phyloP scores from a whole-genome alignment of 495 filamentous ascomycete genomes.

The Aspergillus asperescens region DNA sequence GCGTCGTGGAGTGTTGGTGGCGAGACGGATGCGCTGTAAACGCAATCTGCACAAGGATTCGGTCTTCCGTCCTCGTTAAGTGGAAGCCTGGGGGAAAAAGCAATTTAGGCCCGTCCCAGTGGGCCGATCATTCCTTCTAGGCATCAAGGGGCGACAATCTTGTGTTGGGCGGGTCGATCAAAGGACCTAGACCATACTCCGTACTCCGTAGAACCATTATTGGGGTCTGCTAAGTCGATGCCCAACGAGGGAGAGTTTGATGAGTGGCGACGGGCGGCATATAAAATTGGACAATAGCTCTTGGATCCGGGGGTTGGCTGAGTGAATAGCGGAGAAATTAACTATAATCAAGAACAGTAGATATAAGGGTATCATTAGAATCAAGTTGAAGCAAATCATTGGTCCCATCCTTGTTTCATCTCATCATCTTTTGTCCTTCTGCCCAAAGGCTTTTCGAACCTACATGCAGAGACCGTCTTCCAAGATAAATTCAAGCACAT shows the following conservation, averaged over 20 bases:
- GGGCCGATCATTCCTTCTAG: conserved; percentile 2
- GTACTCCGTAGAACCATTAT: no score
- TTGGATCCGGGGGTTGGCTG: not conserved
- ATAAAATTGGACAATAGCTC: conserved; percentile 1
- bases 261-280: not conserved
- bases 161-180: not conserved
- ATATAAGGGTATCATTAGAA: conserved; percentile 8
- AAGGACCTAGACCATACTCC: conserved; percentile 2
- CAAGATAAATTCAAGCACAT: conserved; percentile 17
- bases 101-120: not conserved
- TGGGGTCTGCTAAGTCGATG: not conserved
- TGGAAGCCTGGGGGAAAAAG: conserved; percentile 3
- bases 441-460: conserved; percentile 14
- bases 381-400: not conserved
- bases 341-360: conserved; percentile 10
- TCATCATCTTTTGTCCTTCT: not conserved
- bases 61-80: conserved; percentile 1
- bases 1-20: not conserved
- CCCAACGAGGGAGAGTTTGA: not conserved
- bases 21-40: conserved; percentile 9
- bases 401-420: conserved; percentile 5
- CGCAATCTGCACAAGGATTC: conserved; percentile 8
- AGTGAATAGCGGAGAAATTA: not conserved
- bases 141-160: not conserved
- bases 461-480: conserved; percentile 16